Percentiles rank a stretch among this genome's conserved stretches.
Evolutionary conservation across 2,329 filamentous ascomycete genomes (phyloP).

Genomic region (Colletotrichum magnum): DNA sequence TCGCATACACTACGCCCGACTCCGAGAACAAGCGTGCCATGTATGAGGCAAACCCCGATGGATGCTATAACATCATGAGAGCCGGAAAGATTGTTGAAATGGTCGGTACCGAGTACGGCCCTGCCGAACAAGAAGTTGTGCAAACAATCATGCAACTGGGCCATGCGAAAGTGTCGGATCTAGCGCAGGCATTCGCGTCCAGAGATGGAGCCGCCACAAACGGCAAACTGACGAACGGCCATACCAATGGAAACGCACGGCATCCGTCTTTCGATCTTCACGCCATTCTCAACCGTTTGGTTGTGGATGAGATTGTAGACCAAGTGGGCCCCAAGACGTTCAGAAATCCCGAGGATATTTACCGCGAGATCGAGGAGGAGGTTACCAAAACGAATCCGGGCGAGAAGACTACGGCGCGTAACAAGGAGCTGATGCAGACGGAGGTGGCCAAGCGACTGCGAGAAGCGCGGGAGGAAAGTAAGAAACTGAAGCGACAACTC

Average conservation of each 20-base stretch:
- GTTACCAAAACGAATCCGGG: conserved; percentile 65
- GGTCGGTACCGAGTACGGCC: conserved; percentile 80
- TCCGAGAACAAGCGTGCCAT: conserved; percentile 74
- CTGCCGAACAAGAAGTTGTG: conserved; percentile 80
- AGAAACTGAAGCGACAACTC: conserved; percentile 66
- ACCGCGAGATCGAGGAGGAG: conserved; percentile 73
- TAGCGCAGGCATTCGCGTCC: conserved; percentile 73
- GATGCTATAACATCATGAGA: conserved; percentile 86
- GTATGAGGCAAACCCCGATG: conserved; percentile 87
- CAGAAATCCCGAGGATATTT: conserved; percentile 72
- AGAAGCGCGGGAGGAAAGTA: conserved; percentile 67
- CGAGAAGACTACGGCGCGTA: conserved; percentile 66
- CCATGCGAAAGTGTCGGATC: conserved; percentile 79
- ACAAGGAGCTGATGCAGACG: conserved; percentile 73
- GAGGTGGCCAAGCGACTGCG: conserved; percentile 68
- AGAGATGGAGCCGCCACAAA: conserved; percentile 20
- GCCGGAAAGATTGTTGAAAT: conserved; percentile 85
- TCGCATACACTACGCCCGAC: conserved; percentile 81
- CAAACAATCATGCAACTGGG: conserved; percentile 83
- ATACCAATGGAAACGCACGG: conserved; percentile 51
- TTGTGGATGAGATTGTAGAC: conserved; percentile 78
- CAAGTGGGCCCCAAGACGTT: conserved; percentile 72
- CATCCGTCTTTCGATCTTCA: conserved; percentile 64
- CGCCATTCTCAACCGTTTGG: conserved; percentile 65
- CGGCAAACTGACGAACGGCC: conserved; percentile 46